Conservation (phyloP, 139 green algal genomes). For the Micractinium sp. region DNA sequence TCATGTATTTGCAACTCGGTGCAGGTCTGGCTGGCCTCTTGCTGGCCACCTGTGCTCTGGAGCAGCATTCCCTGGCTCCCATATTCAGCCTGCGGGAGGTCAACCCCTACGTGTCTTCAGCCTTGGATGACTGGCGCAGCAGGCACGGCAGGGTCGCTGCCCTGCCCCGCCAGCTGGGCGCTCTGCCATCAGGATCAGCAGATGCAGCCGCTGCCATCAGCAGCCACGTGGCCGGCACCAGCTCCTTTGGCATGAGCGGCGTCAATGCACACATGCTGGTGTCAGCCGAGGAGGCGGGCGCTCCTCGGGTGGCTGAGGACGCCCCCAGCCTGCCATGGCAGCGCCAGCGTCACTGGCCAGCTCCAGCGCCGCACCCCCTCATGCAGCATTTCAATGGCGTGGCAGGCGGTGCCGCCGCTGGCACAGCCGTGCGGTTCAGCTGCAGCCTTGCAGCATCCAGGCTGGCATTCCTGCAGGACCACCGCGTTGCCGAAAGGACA, state of each 20-base stretch:
- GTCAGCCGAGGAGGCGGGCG: not conserved
- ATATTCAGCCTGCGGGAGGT: conserved; percentile 69
- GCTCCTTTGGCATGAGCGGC: conserved; percentile 55
- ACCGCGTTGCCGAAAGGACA: conserved; percentile 46
- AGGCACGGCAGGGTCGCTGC: not conserved
- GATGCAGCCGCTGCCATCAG: too few species aligned
- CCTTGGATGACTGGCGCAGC: conserved; percentile 6
- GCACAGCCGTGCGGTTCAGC: conserved; percentile 4
- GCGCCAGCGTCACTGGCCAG: conserved; percentile 25
- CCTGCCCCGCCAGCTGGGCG: conserved; percentile 4
- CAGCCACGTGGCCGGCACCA: conserved; percentile 21
- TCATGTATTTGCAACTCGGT: not conserved
- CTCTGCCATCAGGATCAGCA: not conserved
- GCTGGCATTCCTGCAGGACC: conserved; percentile 60
- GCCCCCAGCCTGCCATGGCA: conserved; percentile 11
- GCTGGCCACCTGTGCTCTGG: conserved; percentile 42
- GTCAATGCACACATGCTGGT: conserved; percentile 55
- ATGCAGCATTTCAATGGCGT: not conserved
- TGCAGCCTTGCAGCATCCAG: conserved; percentile 7
- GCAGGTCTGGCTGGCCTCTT: conserved; percentile 70
- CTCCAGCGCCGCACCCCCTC: not conserved
- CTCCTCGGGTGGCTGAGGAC: not conserved
- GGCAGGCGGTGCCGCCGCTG: not conserved
- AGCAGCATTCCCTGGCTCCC: not conserved
- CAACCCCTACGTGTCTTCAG: conserved; percentile 70